phyloP scores from a whole-genome alignment of 257 asterid species.

The Solanum neorickii region DNA sequence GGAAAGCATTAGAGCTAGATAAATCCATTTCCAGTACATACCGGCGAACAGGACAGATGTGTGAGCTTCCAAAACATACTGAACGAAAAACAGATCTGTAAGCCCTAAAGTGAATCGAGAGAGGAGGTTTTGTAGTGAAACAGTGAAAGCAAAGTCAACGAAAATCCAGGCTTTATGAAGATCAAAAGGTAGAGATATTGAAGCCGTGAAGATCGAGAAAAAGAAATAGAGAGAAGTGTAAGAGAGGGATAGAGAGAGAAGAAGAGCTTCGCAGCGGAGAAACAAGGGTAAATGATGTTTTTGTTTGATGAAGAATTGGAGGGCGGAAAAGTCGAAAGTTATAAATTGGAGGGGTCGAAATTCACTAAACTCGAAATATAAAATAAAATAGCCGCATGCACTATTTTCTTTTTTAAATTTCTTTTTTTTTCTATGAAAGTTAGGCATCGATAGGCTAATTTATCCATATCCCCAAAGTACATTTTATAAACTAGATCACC shows the following conservation, averaged over 20 bases:
- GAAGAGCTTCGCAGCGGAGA: neutral
- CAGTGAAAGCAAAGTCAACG: slow-evolving; percentile 1
- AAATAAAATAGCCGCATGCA: neutral
- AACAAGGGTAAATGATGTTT: neutral
- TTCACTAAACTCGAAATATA: slow-evolving; percentile 5
- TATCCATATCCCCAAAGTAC: neutral
- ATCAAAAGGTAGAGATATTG: slow-evolving; percentile 1
- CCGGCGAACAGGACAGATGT: slow-evolving; percentile 83
- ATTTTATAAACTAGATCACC: too few species aligned
- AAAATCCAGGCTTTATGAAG: slow-evolving; percentile 31
- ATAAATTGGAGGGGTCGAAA: slow-evolving; percentile 1
- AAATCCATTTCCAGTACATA: slow-evolving; percentile 27
- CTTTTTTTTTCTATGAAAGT: neutral
- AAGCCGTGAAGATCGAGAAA: slow-evolving; percentile 27
- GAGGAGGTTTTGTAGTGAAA: slow-evolving; percentile 2
- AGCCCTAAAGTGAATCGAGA: slow-evolving; percentile 21
- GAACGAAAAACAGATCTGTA: slow-evolving; percentile 36
- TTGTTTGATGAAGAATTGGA: neutral
- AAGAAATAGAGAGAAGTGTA: neutral
- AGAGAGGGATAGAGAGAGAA: neutral
- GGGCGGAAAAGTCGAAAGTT: slow-evolving; percentile 2
- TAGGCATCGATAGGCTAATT: neutral
- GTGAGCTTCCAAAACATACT: slow-evolving; percentile 96
- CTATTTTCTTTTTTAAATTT: neutral
- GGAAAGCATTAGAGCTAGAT: neutral